Evolutionary conservation across 495 filamentous ascomycete genomes (phyloP), one percentile per base, ranked within the genome.

Genomic region (Aspergillus cavernicola): DNA sequence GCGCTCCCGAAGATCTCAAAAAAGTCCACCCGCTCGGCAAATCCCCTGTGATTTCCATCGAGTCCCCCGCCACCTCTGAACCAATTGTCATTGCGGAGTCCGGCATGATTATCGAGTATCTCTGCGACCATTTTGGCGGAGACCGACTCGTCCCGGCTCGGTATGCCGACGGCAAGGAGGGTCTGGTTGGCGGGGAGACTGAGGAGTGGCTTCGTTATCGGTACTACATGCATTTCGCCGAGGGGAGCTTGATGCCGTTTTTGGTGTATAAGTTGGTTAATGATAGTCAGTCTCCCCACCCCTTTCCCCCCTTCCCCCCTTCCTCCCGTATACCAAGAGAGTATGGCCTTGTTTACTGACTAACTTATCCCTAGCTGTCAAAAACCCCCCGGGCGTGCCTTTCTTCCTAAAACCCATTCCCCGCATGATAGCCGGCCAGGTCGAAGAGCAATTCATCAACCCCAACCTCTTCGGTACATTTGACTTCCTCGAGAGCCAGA

Each of bases 401-500:
- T 95, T 96, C 79, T 90, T 96, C 75, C 72, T 97, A 64, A 86
- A 85, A 36, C 89, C 88, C 15, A 79, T 97, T 52, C 86, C 88
- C 7, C 63, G 69, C 13, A 64, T 78, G 15, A 81, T 96, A 12
- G 82, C 83, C 32, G 68, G 70, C 52, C 81, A 84, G 26, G 70
- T 96, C 23, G 72, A 84, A 23, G 61, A 69, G 2, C 61, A 59
- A 9, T 90, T 84, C 60, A 66, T 95, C 24, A 66, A 75, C 6
- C 83, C 83, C 16, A 85, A 89, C 42, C 69, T 88, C 37, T 72
- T 79, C 38, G 73, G 73, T 11, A 79, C 93, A 44, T 78, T 92
- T 23, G 67, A 66, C 10, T 92, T 95, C 67, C 63, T 96, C 2
- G 89, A 96, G 58, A 65, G 69, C 9, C 85, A 87, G 65, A 72